Base-by-base conservation (phyloP, 2,329 filamentous ascomycete species). In the Fusarium palustre region DNA sequence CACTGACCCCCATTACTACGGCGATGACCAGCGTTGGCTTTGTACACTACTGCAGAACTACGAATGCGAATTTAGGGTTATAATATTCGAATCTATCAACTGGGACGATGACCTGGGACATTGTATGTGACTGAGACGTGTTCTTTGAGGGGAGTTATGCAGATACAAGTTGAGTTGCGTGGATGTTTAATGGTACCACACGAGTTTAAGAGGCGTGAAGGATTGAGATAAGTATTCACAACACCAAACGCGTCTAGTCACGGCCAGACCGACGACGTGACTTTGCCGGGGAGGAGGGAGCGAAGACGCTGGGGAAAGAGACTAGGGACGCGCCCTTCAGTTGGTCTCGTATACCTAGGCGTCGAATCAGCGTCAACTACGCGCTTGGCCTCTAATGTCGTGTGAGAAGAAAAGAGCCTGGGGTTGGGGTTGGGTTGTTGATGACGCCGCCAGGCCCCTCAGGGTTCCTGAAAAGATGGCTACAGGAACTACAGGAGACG, bases 1-100 rank as follows among this genome's bases (percentile, higher is more conserved):
- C 33, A 50, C 38, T 59, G 43, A 45, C 60, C 68, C 61, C 64
- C 65, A 53, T 65, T 62, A 63, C 59, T 59, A 60, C 58, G 30
- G 34, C 55, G 52, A 53, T 57, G 60, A 66, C 58, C 67, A 69
- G 59, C 57, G 59, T 70, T 61, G 73, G 71, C 69, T 68, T 71
- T 77, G 76, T 78, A 78, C 62, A 76, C 59, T 77, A 78, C 64
- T 74, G 55, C 70, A 74, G 59, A 52, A 76, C 71, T 74, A 74
- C 72, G 74, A 70, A 75, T 65, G 69, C 68, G 71, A 70, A 70
- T 67, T 70, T 53, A 73, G 61, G 70, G 64, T 67, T 70, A 70
- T 69, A 74, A 70, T 74, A 72, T 52, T 66, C 69, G 70, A 74
- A 62, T 55, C 31, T 43, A 55, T 63, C 60, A 68, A 68, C 50